Conservation (phyloP, 2,329 filamentous ascomycete genomes). For the Neoarthrinium moseri region DNA sequence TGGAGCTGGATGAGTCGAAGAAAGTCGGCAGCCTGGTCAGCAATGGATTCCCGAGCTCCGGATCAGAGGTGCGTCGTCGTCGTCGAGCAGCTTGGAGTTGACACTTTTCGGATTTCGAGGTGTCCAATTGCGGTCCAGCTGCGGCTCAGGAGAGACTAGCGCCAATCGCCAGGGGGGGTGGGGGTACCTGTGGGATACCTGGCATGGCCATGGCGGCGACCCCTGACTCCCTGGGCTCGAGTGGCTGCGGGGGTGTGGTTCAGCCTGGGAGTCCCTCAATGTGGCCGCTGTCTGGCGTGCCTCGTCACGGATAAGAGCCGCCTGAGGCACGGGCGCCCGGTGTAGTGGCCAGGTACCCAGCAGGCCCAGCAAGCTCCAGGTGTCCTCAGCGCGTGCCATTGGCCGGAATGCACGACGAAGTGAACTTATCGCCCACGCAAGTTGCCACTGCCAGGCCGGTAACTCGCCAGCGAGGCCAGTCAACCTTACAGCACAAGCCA, state of each 20-base stretch:
- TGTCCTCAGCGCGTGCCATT: too few relatives aligned
- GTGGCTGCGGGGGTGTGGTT: too few relatives aligned
- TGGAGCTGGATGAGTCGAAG: background rate
- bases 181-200: slow-evolving; percentile 4
- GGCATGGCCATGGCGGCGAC: background rate
- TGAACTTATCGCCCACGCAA: too few relatives aligned
- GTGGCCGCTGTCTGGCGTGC: background rate
- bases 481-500: too few relatives aligned
- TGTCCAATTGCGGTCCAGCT: background rate
- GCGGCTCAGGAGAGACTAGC: slow-evolving; percentile 9
- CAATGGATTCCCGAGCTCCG: slow-evolving; percentile 7
- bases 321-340: too few relatives aligned
- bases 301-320: too few relatives aligned
- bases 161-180: background rate
- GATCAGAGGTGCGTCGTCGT: background rate
- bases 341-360: too few relatives aligned
- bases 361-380: too few relatives aligned
- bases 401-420: too few relatives aligned
- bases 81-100: slow-evolving; percentile 8
- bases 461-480: too few relatives aligned
- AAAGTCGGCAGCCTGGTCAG: background rate
- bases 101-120: slow-evolving; percentile 12
- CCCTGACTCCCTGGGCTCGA: background rate
- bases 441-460: too few relatives aligned
- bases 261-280: slow-evolving; percentile 1